Evolutionary conservation across 495 filamentous ascomycete species (phyloP), one percentile per base, ranked within the genome.

Genomic region (Penicillium antarcticum): DNA sequence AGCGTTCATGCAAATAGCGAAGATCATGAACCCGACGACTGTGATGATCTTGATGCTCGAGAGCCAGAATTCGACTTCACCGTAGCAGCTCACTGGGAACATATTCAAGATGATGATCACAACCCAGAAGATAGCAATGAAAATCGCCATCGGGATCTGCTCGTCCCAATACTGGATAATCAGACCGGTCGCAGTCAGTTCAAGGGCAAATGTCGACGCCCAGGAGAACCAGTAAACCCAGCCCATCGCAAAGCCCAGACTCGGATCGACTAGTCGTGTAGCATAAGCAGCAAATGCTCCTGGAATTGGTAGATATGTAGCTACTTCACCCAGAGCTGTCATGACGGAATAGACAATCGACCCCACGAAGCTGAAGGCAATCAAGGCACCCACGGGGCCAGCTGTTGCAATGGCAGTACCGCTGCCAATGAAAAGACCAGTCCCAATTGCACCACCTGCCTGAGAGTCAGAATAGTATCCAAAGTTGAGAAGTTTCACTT

Each of bases 381-480:
- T 74, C 37, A 89, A 72, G 32, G 84, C 76, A 11, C 79, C 82
- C 2, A 81, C 71, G 18, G 86, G 86, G 9, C 85, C 85, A 42
- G 83, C 70, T 36, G 71, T 76, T n/a, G 78, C 71, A 46, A 88
- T 77, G 8, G 83, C 83, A 37, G 70, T 72, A 33, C 86, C 84
- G 42, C 80, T 87, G 48, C 86, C 82, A 29, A 89, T 67, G 73
- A 89, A 89, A 24, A 89, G 72, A 53, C 85, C 86, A 5, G 86
- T 89, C 16, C 86, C 87, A 54, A 89, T 84, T 4, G 86, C 84
- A 41, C 84, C 85, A 56, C 86, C 85, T 41, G 79, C 57, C n/a
- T 3, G n/a, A 19, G 14, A 14, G 34, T 43, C 45, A 45, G 24
- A 18, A 19, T 17, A 29, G 5, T 29, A 29, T 10, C 9, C 9